Evolutionary conservation across 345 rosid species (phyloP).

Genomic region (Salix suchowensis): DNA sequence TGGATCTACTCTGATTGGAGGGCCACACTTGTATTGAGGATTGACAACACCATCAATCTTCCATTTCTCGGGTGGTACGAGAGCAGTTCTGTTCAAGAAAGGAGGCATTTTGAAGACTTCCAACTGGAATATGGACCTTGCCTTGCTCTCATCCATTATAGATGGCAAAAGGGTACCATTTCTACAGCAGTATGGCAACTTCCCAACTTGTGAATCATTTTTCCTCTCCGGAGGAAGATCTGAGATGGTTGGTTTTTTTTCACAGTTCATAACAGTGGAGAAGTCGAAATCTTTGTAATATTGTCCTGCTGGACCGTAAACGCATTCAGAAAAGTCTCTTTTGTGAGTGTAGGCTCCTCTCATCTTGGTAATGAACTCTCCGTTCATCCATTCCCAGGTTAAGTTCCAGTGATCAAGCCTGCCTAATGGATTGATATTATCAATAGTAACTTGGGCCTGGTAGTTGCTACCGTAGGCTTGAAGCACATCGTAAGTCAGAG

Average conservation of each 20-base stretch:
- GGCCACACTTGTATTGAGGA: slow-evolving; percentile 65
- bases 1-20: slow-evolving; percentile 71
- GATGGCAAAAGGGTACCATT: slow-evolving; percentile 69
- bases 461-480: slow-evolving; percentile 67
- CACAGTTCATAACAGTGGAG: slow-evolving; percentile 62
- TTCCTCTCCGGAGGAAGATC: slow-evolving; percentile 57
- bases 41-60: slow-evolving; percentile 56
- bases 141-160: slow-evolving; percentile 50
- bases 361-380: slow-evolving; percentile 78
- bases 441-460: slow-evolving; percentile 81
- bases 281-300: slow-evolving; percentile 63
- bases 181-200: slow-evolving; percentile 70
- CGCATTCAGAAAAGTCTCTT: slow-evolving; percentile 48
- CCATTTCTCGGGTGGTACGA: slow-evolving; percentile 74
- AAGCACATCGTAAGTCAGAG: slow-evolving; percentile 59
- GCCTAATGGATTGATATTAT: slow-evolving; percentile 66
- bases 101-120: slow-evolving; percentile 80
- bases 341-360: slow-evolving; percentile 73
- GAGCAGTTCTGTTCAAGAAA: slow-evolving; percentile 52
- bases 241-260: slow-evolving; percentile 55
- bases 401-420: slow-evolving; percentile 88
- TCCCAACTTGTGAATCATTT: slow-evolving; percentile 59
- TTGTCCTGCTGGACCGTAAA: slow-evolving; percentile 61
- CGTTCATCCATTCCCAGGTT: slow-evolving; percentile 91
- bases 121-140: slow-evolving; percentile 69